phyloP scores from a whole-genome alignment of 2,329 filamentous ascomycete genomes.

The Phialophora chinensis region DNA sequence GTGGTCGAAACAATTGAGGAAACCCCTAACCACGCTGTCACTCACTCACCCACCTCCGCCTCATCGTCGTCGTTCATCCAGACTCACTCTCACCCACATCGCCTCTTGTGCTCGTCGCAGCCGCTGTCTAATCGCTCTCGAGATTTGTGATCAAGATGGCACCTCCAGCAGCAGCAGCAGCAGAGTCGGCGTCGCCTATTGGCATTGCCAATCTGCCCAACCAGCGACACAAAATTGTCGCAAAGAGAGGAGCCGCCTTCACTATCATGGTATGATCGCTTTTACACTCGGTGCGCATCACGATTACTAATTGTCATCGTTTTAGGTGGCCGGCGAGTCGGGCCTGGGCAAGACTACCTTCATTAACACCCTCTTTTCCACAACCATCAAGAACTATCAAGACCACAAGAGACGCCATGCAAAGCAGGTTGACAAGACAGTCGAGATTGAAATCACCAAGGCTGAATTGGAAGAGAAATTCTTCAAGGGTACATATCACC shows the following conservation, averaged over 20 bases:
- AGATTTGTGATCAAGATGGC: slow-evolving; percentile 47
- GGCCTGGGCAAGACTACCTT: slow-evolving; percentile 99
- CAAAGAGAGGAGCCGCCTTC: slow-evolving; percentile 91
- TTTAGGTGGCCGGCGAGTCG: slow-evolving; percentile 94
- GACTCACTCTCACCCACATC: not conserved
- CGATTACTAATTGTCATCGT: slow-evolving; percentile 23
- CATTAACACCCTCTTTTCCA: slow-evolving; percentile 99
- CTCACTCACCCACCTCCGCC: slow-evolving; percentile 3
- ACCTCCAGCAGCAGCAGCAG: slow-evolving; percentile 55
- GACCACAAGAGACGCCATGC: slow-evolving; percentile 99
- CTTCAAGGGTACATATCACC: slow-evolving; percentile 81
- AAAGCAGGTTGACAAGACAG: slow-evolving; percentile 99
- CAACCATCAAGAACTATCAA: slow-evolving; percentile 99
- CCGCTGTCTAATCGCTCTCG: slow-evolving; percentile 27
- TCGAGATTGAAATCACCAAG: slow-evolving; percentile 99
- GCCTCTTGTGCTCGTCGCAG: slow-evolving; percentile 3
- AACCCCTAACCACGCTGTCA: slow-evolving; percentile 22
- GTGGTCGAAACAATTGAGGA: slow-evolving; percentile 11
- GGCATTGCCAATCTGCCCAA: slow-evolving; percentile 77
- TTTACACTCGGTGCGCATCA: not conserved
- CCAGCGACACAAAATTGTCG: slow-evolving; percentile 75
- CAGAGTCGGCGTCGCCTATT: slow-evolving; percentile 69
- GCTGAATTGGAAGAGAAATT: slow-evolving; percentile 99
- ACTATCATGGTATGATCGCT: slow-evolving; percentile 86
- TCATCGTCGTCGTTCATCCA: slow-evolving; percentile 16